These are phyloP conservation scores for Cyberlindnera saturnus DNA, from an alignment of 805 yeast species.

Conservation along the genomic window DNA sequence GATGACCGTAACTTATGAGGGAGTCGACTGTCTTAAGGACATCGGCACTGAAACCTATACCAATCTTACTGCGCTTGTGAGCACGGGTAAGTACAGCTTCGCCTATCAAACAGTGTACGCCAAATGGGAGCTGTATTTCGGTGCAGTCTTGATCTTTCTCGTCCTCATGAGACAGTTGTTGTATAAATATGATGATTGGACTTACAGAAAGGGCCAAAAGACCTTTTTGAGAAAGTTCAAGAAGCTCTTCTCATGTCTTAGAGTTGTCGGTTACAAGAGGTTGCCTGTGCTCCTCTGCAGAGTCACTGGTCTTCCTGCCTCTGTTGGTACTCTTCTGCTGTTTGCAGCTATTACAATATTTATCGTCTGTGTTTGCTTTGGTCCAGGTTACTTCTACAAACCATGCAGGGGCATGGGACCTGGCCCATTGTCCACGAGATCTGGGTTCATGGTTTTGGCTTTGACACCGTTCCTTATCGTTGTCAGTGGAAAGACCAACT, in stretches of 20 bases:
- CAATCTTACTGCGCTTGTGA: conserved; percentile 6
- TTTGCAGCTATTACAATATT: conserved; percentile 30
- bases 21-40: conserved; percentile 17
- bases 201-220: conserved; percentile 11
- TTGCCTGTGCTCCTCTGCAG: conserved; percentile 27
- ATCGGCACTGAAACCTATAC: conserved; percentile 1
- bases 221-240: conserved; percentile 1
- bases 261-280: conserved; percentile 28
- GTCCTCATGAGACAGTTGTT: conserved; percentile 3
- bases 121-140: conserved; percentile 13
- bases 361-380: conserved; percentile 26
- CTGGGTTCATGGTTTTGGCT: conserved; percentile 46
- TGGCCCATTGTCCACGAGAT: conserved; percentile 50
- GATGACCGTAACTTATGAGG: conserved; percentile 12
- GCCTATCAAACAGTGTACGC: conserved; percentile 14
- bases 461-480: conserved; percentile 45
- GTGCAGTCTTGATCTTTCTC: conserved; percentile 8
- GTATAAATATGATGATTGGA: conserved; percentile 13
- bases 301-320: conserved; percentile 31
- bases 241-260: conserved; percentile 24
- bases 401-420: conserved; percentile 50
- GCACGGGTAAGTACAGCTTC: conserved; percentile 13
- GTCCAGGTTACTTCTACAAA: conserved; percentile 47
- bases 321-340: conserved; percentile 30
- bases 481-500: conserved; percentile 47